Base-by-base conservation (phyloP, 1,284 basidiomycete genomes). In the Tausonia pullulans region DNA sequence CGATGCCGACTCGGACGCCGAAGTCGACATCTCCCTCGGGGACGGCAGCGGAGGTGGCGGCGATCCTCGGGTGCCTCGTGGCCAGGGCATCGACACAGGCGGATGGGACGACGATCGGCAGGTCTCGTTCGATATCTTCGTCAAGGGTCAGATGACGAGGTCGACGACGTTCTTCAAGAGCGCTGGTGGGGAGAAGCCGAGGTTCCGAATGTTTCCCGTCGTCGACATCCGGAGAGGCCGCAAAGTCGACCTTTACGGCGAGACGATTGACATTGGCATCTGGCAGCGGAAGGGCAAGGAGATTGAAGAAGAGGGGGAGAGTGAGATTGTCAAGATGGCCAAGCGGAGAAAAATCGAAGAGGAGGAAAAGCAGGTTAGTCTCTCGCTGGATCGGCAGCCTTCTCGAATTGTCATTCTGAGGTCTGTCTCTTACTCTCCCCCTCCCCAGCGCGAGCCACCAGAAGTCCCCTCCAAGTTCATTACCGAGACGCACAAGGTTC, bases 141-240 rank as follows among this genome's bases (percentile, higher is more conserved):
- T 98, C 68, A 96, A 95, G 74, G 96, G 94, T 5, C 89, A 94
- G 72, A 86, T 92, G 49, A 86, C 86, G 57, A 87, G 87, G 68
- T 80, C 73, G 45, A 87, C 84, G 0, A 85, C 85, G 2, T 94
- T 93, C 76, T 91, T 92, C 80, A 90, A 90, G 76, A 85, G 79
- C 69, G 80, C 82, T 48, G 84, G 81, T 62, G 81, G 78, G 44
- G 85, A 84, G 70, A 87, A 85, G 72, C 82, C 65, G 5, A 67
- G 95, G 53, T 98, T 89, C 75, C 82, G 96, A 69, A 97, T 98
- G 89, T 98, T 98, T 77, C 96, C 96, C 0, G 92, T 92, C 71
- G 84, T 96, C 50, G 95, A 98, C 77, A 87, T 90, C 74, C 79
- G 88, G 68, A 81, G 87, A 74, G 93, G 89, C 72, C 81, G 91